A percentile compares a stretch with the other conserved stretches of the same genome.
These are phyloP conservation scores for Lentinus tigrinus DNA, from an alignment of 768 basidiomycete genomes.

Conservation along the genomic window DNA sequence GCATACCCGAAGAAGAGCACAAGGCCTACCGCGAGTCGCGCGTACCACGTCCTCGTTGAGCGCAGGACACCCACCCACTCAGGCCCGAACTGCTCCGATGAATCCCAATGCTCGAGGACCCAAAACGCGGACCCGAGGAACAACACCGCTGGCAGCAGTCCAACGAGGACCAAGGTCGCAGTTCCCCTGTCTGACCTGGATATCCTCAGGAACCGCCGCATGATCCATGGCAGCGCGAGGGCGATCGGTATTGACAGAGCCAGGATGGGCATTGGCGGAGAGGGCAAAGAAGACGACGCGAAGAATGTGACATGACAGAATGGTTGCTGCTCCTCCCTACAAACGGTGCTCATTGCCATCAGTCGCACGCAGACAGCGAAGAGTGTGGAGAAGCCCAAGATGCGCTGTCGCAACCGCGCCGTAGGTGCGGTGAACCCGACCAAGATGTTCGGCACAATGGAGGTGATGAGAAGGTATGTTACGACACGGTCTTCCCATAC, in stretches of 20 bases:
- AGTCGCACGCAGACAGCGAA: slow-evolving; percentile 69
- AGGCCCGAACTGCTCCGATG: slow-evolving; percentile 43
- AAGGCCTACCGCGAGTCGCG: slow-evolving; percentile 52
- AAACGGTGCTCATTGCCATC: slow-evolving; percentile 83
- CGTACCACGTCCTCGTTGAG: slow-evolving; percentile 55
- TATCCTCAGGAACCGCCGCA: slow-evolving; percentile 57
- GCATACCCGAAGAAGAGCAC: slow-evolving; percentile 52
- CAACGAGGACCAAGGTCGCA: slow-evolving; percentile 60
- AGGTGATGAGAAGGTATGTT: slow-evolving; percentile 70
- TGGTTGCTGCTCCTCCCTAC: slow-evolving; percentile 92
- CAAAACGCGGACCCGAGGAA: slow-evolving; percentile 65
- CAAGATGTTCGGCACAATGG: slow-evolving; percentile 57
- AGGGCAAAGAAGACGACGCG: slow-evolving; percentile 63
- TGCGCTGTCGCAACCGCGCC: slow-evolving; percentile 65
- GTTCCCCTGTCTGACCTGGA: slow-evolving; percentile 76
- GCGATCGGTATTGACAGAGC: slow-evolving; percentile 57
- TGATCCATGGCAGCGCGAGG: slow-evolving; percentile 51
- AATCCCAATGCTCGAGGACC: slow-evolving; percentile 80
- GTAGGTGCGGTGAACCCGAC: slow-evolving; percentile 69
- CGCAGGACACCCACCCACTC: slow-evolving; percentile 48
- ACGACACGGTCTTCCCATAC: slow-evolving; percentile 93
- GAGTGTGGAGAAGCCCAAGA: slow-evolving; percentile 67
- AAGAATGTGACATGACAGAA: slow-evolving; percentile 92
- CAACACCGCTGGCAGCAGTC: slow-evolving; percentile 58
- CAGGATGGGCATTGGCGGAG: slow-evolving; percentile 61